phyloP scores from a whole-genome alignment of 495 filamentous ascomycete genomes.

The Sporormia fimetaria region DNA sequence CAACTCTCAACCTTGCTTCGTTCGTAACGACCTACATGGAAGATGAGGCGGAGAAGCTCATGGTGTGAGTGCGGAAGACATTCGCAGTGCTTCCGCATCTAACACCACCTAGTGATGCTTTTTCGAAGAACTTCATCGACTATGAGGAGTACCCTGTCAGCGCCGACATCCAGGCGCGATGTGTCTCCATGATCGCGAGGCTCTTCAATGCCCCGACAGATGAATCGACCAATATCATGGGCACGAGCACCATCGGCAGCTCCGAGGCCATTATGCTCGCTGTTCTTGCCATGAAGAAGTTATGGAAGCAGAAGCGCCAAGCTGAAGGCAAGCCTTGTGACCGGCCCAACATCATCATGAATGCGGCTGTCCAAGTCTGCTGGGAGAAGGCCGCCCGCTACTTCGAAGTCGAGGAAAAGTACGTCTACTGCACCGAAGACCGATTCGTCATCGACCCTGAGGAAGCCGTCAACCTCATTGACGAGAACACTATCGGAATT shows the following conservation, averaged over 20 bases:
- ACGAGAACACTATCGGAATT: slow-evolving; percentile 94
- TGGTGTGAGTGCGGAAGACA: slow-evolving; percentile 34
- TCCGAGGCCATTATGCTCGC: slow-evolving; percentile 87
- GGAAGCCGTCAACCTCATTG: slow-evolving; percentile 69
- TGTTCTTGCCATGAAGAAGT: slow-evolving; percentile 88
- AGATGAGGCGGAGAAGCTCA: slow-evolving; percentile 82
- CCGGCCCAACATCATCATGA: slow-evolving; percentile 83
- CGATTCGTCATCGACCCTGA: slow-evolving; percentile 81
- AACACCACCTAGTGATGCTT: slow-evolving; percentile 45
- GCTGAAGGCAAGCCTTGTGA: slow-evolving; percentile 64
- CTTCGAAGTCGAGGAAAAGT: slow-evolving; percentile 84
- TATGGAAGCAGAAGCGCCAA: slow-evolving; percentile 75
- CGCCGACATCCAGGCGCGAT: slow-evolving; percentile 84
- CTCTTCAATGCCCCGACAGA: slow-evolving; percentile 62
- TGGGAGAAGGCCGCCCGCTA: slow-evolving; percentile 96
- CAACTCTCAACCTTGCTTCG: slow-evolving; percentile 47
- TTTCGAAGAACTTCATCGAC: slow-evolving; percentile 79
- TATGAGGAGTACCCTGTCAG: slow-evolving; percentile 87
- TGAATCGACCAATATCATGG: slow-evolving; percentile 50
- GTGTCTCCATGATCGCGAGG: slow-evolving; percentile 85
- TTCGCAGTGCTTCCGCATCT: neutral
- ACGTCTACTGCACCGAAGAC: slow-evolving; percentile 69
- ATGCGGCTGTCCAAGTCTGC: slow-evolving; percentile 83
- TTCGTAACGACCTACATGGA: slow-evolving; percentile 91
- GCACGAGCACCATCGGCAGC: slow-evolving; percentile 74